phyloP scores from a whole-genome alignment of 2,329 filamentous ascomycete genomes.

The Neofusicoccum kwambonambiense region DNA sequence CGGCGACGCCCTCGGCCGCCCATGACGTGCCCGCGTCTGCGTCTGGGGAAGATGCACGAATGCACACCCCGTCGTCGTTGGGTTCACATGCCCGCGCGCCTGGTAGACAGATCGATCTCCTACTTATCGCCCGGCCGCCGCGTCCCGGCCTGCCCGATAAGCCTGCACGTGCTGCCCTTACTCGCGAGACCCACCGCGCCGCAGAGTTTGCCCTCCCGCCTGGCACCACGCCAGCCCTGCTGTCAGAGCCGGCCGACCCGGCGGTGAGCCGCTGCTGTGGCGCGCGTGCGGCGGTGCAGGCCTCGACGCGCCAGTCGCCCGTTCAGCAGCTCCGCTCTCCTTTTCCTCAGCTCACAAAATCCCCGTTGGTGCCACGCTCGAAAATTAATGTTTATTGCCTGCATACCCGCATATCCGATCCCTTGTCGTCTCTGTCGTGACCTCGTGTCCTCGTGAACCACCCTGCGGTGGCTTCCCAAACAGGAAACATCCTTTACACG shows the following conservation, averaged over 20 bases:
- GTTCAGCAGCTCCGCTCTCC: too few species aligned
- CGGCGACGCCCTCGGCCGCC: neutral
- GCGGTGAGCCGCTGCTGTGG: neutral
- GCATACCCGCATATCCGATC: neutral
- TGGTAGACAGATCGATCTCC: neutral
- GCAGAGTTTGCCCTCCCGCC: neutral
- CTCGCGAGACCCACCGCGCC: conserved; percentile 1
- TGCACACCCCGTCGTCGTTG: too few species aligned
- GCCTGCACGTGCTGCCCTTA: neutral
- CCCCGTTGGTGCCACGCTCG: too few species aligned
- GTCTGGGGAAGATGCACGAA: conserved; percentile 1
- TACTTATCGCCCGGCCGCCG: neutral
- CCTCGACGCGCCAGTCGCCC: too few species aligned
- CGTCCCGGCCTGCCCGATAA: neutral
- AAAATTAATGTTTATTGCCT: neutral
- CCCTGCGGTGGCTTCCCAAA: neutral
- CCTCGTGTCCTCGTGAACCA: conserved; percentile 8
- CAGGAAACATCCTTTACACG: neutral
- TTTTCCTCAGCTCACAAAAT: too few species aligned
- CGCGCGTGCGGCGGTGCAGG: neutral
- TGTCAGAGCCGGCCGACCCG: neutral
- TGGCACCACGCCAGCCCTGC: neutral
- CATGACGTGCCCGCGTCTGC: neutral
- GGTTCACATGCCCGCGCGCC: neutral
- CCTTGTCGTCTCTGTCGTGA: neutral